Base-by-base conservation (phyloP, 2,329 filamentous ascomycete species). In the Macrophomina tecta region DNA sequence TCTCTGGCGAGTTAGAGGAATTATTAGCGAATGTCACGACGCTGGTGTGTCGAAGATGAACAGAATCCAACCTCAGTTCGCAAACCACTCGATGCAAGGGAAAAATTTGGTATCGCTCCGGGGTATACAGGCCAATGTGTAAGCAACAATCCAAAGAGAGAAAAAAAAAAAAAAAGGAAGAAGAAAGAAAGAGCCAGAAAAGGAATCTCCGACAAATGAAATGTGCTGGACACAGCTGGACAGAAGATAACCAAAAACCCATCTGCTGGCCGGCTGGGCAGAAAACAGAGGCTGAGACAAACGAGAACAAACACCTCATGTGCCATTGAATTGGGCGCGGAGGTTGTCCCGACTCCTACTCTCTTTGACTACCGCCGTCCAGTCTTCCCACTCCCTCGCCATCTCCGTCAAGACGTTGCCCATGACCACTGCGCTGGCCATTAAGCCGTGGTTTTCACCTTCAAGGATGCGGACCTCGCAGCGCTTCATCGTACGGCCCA, bases 381-480 rank as follows among this genome's bases (percentile, higher is more conserved):
- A 80, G 56, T 80, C 77, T 66, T 77, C 75, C 94, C 94, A 98
- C 77, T 98, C 95, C 71, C 89, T 89, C 63, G 92, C 91, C 74
- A 99, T 97, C 81, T 99, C 95, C 79, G 93, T 94, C 42, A 99
- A 82, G n/a, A 98, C 91, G 23, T 90, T 89, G 51, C 93, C 92
- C 95, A 99, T 99, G 52, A 98, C 94, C 14, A 84, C 84, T 0
- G 95, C 94, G 71, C 91, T 96, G 0, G 95, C 95, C 95, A 99
- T 99, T 30, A 99, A 82, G 0, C 95, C 94, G 75, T 99, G 95
- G 3, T 94, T 93, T 78, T 99, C 94, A 5, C 92, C 93, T 71
- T 97, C 91, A 3, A 99, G 84, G 5, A 98, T 89, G 5, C 94
- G 85, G 14, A 99, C 92, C 77, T 98, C 95, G 77, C 94, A 98